These are phyloP conservation scores for Camellia lanceoleosa DNA, from an alignment of 148 eudicot genomes.

Conservation along the genomic window DNA sequence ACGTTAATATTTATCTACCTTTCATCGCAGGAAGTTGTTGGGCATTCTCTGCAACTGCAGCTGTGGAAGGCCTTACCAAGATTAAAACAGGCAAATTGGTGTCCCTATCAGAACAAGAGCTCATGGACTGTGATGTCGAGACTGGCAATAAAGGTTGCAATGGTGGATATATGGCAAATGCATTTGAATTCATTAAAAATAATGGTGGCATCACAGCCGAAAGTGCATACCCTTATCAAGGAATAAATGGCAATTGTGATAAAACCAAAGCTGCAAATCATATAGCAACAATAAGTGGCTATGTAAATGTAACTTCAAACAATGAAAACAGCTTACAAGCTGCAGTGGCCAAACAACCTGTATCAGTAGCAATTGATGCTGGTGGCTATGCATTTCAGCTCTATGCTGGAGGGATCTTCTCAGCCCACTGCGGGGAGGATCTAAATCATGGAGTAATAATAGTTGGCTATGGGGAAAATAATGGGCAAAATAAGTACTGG, in stretches of 20 bases:
- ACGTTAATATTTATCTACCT: not conserved
- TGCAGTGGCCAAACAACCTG: conserved; percentile 55
- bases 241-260: conserved; percentile 35
- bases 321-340: conserved; percentile 38
- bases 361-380: conserved; percentile 64
- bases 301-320: conserved; percentile 27
- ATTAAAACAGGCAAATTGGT: conserved; percentile 38
- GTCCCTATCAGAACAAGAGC: conserved; percentile 44
- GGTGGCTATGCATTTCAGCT: conserved; percentile 50
- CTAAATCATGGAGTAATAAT: conserved; percentile 53
- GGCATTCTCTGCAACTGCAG: conserved; percentile 49
- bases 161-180: conserved; percentile 67
- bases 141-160: conserved; percentile 48
- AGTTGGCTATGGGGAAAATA: conserved; percentile 50
- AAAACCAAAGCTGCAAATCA: conserved; percentile 15
- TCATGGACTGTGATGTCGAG: conserved; percentile 51
- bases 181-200: conserved; percentile 42
- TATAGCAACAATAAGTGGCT: conserved; percentile 35
- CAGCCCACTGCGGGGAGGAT: conserved; percentile 40
- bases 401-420: conserved; percentile 48
- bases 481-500: conserved; percentile 37
- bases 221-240: conserved; percentile 52
- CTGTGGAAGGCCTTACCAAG: conserved; percentile 39
- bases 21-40: conserved; percentile 44
- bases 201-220: conserved; percentile 52